These are phyloP conservation scores for Austroboletus eburneus DNA, from an alignment of 768 basidiomycete species.

Conservation along the genomic window DNA sequence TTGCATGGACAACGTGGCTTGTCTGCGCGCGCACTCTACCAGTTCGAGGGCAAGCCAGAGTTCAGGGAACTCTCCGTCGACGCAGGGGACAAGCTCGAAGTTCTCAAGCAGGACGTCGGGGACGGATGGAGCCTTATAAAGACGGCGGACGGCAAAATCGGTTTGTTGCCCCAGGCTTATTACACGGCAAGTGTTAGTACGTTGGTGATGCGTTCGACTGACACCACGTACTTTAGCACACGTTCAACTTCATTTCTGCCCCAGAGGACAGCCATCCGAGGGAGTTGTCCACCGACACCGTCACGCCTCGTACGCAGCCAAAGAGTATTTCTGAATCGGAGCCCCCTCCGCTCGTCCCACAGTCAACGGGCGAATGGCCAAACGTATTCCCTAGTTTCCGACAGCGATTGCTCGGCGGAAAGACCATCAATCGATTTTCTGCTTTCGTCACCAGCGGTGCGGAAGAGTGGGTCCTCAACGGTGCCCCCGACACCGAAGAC, in stretches of 20 bases:
- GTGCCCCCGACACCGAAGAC: slow-evolving; percentile 37
- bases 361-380: slow-evolving; percentile 68
- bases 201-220: not conserved
- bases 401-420: slow-evolving; percentile 69
- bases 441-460: slow-evolving; percentile 84
- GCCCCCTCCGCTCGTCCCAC: slow-evolving; percentile 48
- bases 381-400: slow-evolving; percentile 60
- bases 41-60: slow-evolving; percentile 71
- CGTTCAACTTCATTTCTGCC: slow-evolving; percentile 54
- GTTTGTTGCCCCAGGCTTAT: slow-evolving; percentile 65
- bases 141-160: slow-evolving; percentile 53
- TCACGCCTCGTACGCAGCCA: slow-evolving; percentile 46
- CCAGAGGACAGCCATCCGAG: slow-evolving; percentile 34
- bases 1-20: slow-evolving; percentile 35
- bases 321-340: slow-evolving; percentile 20
- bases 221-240: slow-evolving; percentile 46
- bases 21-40: slow-evolving; percentile 65
- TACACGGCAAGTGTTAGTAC: slow-evolving; percentile 53
- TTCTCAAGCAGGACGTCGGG: slow-evolving; percentile 67
- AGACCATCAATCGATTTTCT: slow-evolving; percentile 79
- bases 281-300: slow-evolving; percentile 41
- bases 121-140: slow-evolving; percentile 82
- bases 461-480: slow-evolving; percentile 78
- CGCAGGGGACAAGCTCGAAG: slow-evolving; percentile 66
- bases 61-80: slow-evolving; percentile 66